Evolutionary conservation across 2,329 filamentous ascomycete species (phyloP).

Genomic region (Verticillium dahliae): DNA sequence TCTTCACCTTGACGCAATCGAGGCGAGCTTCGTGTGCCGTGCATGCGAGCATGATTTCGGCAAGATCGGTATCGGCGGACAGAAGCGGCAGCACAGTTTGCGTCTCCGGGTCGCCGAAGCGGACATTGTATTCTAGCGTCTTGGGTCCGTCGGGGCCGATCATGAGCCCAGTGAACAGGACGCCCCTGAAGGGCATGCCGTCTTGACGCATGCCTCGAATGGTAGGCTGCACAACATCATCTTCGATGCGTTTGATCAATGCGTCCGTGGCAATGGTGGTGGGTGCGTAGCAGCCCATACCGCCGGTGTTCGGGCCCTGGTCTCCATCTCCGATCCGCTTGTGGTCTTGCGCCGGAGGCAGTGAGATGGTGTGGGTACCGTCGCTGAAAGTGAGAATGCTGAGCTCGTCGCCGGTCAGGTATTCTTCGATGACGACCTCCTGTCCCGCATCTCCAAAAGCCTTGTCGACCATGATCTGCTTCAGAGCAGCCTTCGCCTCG

Average conservation of each 20-base stretch:
- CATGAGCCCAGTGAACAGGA: conserved; percentile 80
- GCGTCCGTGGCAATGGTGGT: conserved; percentile 47
- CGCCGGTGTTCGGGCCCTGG: conserved; percentile 64
- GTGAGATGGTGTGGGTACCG: conserved; percentile 55
- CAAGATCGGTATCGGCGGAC: conserved; percentile 69
- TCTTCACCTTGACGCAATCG: conserved; percentile 54
- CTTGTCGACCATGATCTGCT: conserved; percentile 60
- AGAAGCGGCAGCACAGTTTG: conserved; percentile 75
- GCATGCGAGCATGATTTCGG: conserved; percentile 77
- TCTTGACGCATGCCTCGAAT: conserved; percentile 64
- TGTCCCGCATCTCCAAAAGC: conserved; percentile 62
- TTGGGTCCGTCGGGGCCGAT: conserved; percentile 70
- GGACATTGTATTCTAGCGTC: conserved; percentile 82
- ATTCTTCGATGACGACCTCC: conserved; percentile 69
- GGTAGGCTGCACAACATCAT: conserved; percentile 54
- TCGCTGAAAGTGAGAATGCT: conserved; percentile 64
- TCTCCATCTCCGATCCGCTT: conserved; percentile 65
- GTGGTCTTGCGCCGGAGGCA: conserved; percentile 68
- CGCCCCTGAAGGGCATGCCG: conserved; percentile 60
- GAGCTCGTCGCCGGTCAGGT: conserved; percentile 62
- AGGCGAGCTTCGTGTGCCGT: conserved; percentile 55
- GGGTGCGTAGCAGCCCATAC: conserved; percentile 69
- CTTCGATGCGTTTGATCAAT: conserved; percentile 50
- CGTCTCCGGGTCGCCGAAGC: conserved; percentile 83
- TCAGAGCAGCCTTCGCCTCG: conserved; percentile 57